Percentiles rank a stretch among this genome's conserved stretches.
phyloP scores from a whole-genome alignment of 2,329 filamentous ascomycete species.

The Pseudocercospora fijiensis region DNA sequence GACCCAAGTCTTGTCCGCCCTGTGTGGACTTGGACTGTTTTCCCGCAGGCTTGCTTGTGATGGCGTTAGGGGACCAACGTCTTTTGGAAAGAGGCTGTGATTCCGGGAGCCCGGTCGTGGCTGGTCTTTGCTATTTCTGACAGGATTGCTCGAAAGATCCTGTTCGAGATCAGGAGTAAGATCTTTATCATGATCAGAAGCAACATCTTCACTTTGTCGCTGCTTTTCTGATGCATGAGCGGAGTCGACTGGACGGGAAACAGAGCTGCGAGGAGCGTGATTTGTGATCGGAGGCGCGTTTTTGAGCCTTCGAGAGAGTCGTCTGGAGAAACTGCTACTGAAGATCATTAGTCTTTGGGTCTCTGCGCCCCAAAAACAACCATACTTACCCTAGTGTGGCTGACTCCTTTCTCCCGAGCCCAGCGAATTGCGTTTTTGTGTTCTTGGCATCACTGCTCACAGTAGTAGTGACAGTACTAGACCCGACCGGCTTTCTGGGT shows the following conservation, averaged over 20 bases:
- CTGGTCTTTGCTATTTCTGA: slow-evolving; percentile 2
- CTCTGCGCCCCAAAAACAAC: background rate
- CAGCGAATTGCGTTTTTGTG: background rate
- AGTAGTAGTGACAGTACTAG: background rate
- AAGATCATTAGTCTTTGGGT: slow-evolving; percentile 7
- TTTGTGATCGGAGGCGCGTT: slow-evolving; percentile 17
- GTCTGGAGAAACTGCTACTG: slow-evolving; percentile 32
- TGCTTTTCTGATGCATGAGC: slow-evolving; percentile 19
- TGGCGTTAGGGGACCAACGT: slow-evolving; percentile 18
- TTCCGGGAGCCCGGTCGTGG: slow-evolving; percentile 12
- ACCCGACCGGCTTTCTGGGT: slow-evolving; percentile 12
- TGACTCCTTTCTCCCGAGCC: background rate
- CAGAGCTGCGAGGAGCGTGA: background rate
- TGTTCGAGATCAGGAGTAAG: slow-evolving; percentile 16
- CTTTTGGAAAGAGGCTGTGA: slow-evolving; percentile 23
- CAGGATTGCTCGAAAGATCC: background rate
- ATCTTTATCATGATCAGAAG: slow-evolving; percentile 9
- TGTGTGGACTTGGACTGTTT: slow-evolving; percentile 5
- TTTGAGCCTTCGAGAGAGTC: slow-evolving; percentile 33
- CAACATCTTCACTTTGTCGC: slow-evolving; percentile 5
- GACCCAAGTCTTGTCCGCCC: slow-evolving; percentile 12
- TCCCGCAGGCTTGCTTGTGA: slow-evolving; percentile 17
- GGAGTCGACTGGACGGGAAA: slow-evolving; percentile 21
- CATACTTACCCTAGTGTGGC: background rate
- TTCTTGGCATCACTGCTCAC: background rate